phyloP scores from a whole-genome alignment of 495 filamentous ascomycete genomes.

The Aspergillus indologenus region DNA sequence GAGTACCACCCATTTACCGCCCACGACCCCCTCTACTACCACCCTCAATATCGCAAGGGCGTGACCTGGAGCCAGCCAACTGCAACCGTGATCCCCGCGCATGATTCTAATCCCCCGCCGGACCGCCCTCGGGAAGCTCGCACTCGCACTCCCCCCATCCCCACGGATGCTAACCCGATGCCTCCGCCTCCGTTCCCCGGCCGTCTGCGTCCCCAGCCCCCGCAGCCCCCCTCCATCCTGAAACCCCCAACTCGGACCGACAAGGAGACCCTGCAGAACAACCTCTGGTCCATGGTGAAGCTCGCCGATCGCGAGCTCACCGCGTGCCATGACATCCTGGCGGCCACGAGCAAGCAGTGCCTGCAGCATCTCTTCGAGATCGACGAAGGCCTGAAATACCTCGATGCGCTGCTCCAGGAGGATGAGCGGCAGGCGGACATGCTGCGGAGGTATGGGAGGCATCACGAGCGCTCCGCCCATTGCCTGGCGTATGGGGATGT shows the following conservation, averaged over 20 bases:
- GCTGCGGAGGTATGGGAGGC: background rate
- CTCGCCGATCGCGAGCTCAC: background rate
- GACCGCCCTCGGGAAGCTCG: background rate
- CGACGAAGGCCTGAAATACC: background rate
- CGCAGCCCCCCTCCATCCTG: background rate
- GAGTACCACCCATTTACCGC: background rate
- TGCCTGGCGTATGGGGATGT: background rate
- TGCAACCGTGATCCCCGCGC: background rate
- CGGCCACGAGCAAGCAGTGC: background rate
- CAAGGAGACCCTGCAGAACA: background rate
- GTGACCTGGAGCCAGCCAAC: constrained; percentile 15
- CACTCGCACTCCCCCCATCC: background rate
- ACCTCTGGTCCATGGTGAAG: background rate
- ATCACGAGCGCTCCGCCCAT: background rate
- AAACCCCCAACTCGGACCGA: background rate
- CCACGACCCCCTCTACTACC: background rate
- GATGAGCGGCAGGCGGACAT: background rate
- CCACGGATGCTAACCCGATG: background rate
- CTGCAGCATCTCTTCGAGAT: background rate
- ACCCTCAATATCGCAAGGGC: background rate
- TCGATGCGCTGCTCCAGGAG: background rate
- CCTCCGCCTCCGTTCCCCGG: too few species aligned
- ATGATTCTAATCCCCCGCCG: background rate
- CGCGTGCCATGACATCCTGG: background rate
- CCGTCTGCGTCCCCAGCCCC: background rate